Percentiles rank a stretch among this genome's conserved stretches.
Evolutionary conservation across 2,329 filamentous ascomycete species (phyloP).

Genomic region (Colletotrichum lentis): DNA sequence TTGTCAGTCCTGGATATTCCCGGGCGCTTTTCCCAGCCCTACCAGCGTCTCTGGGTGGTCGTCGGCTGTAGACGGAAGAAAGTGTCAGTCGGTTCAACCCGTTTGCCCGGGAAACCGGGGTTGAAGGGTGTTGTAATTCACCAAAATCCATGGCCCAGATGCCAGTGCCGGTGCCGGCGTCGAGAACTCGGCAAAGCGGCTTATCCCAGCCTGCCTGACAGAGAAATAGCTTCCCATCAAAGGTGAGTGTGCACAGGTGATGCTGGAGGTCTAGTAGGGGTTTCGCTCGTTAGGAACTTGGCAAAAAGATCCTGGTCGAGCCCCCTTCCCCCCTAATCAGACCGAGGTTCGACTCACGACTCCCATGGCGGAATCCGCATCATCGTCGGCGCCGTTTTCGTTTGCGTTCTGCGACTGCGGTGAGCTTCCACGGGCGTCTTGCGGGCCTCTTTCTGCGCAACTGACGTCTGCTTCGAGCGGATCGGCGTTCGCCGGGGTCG

Average conservation of each 20-base stretch:
- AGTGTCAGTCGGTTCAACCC: not conserved
- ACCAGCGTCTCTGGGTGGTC: constrained; percentile 45
- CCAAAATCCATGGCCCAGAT: constrained; percentile 57
- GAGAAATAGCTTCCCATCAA: constrained; percentile 41
- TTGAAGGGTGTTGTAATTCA: constrained; percentile 11
- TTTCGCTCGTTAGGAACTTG: not conserved
- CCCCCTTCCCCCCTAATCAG: not conserved
- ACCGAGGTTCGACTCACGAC: not conserved
- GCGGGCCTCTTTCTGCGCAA: not conserved
- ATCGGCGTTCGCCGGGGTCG: not conserved
- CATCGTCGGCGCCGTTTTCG: not conserved
- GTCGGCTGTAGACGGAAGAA: constrained; percentile 40
- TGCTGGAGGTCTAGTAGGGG: constrained; percentile 42
- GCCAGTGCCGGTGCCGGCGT: constrained; percentile 60
- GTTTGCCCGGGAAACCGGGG: too few relatives aligned
- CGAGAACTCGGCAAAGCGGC: constrained; percentile 47
- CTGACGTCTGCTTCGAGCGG: constrained; percentile 19
- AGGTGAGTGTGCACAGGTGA: constrained; percentile 42
- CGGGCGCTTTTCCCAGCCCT: not conserved
- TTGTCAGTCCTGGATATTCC: not conserved
- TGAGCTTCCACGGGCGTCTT: not conserved
- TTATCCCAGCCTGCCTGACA: constrained; percentile 36
- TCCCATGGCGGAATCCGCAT: constrained; percentile 14
- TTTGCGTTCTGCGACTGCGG: not conserved
- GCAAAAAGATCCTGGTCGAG: too few relatives aligned